Evolutionary conservation across 805 yeast genomes (phyloP), one percentile per base, ranked within the genome.

Genomic region (Candida ponderosae): DNA sequence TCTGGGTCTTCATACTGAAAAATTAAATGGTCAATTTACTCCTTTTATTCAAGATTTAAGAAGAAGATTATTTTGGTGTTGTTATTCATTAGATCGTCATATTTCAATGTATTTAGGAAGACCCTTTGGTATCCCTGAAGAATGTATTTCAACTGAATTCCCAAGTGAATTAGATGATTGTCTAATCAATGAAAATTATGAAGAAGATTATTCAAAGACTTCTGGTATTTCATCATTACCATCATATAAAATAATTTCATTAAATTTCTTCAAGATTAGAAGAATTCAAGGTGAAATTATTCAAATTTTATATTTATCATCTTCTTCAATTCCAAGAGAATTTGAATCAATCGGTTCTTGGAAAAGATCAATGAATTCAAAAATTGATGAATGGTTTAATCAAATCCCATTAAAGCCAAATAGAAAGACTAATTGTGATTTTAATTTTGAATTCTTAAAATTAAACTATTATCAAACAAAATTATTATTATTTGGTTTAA

Each of bases 91-190:
- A 38, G 97, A 88, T 56, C 62, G 96, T 18, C 95, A 87, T 54
- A 77, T 86, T 9, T 82, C 95, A 54, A 79, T 88, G 32, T 87
- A 87, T 53, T 63, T 88, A 35, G 94, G 94, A 1, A 68, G 96
- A 29, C 96, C 96, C 0, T 80, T 82, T 45, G 93, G 95, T 1
- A 81, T 88, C 1, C 93, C 95, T 0, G 96, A 88, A 47, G 88
- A 81, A 44, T 70, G 78, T 35, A 74, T 87, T 32, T 70, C 75
- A 36, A 80, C 84, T 2, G 74, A 74, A 30, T 83, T 79, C 53
- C 95, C 95, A 0, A 72, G 82, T 15, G 70, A 69, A 31, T 58
- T 81, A 33, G 96, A 88, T 59, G 96, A 88, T 53, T 70, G 86
- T 1, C 54, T 68, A 29, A 77, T 85, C 11, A 59, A 62, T 47